Evolutionary conservation across 2,329 filamentous ascomycete genomes (phyloP).

Genomic region (Venturia pyrina): DNA sequence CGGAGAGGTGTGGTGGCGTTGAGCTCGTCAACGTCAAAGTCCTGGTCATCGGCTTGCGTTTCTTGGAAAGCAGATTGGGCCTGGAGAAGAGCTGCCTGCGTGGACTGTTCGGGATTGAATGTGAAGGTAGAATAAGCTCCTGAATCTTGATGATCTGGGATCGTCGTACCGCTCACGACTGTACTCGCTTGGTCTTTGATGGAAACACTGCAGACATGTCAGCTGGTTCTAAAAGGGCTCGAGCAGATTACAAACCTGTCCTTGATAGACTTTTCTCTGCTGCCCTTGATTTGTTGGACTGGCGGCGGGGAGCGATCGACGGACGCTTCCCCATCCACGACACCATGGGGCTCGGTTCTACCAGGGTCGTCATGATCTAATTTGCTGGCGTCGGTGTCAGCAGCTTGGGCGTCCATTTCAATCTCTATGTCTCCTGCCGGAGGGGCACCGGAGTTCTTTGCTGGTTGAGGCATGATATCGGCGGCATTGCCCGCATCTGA

Average conservation of each 20-base stretch:
- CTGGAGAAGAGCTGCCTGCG: conserved; percentile 26
- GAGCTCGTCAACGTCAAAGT: neutral
- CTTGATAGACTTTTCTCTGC: neutral
- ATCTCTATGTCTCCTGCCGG: neutral
- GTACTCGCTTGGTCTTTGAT: neutral
- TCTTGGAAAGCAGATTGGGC: conserved; percentile 26
- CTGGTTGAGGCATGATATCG: neutral
- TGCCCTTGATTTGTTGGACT: neutral
- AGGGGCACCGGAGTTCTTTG: neutral
- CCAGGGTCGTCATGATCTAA: neutral
- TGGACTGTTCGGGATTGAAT: conserved; percentile 19
- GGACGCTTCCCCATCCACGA: neutral
- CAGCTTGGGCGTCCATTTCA: neutral
- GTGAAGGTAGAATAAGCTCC: conserved; percentile 9
- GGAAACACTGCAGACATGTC: neutral
- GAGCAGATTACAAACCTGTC: neutral
- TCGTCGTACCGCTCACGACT: neutral
- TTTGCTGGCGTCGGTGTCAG: neutral
- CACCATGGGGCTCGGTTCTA: neutral
- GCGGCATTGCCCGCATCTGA: neutral
- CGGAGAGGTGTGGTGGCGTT: neutral
- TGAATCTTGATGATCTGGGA: conserved; percentile 8
- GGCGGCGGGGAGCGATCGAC: neutral
- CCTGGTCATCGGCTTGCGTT: conserved; percentile 12
- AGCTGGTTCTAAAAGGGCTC: neutral